phyloP scores from a whole-genome alignment of 495 filamentous ascomycete species.

The Aspergillus saccharolyticus region DNA sequence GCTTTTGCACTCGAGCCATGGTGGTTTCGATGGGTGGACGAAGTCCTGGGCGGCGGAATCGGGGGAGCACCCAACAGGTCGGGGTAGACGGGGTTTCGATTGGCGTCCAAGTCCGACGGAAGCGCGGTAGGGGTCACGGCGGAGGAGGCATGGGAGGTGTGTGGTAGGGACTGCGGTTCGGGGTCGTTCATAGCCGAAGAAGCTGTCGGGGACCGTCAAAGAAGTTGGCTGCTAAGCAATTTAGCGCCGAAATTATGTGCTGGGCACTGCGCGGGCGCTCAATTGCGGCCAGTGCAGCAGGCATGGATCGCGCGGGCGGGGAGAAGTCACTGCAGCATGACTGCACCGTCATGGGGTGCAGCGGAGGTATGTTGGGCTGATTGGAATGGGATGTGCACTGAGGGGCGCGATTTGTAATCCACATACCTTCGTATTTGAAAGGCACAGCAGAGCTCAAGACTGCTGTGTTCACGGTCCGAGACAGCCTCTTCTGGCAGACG shows the following conservation, averaged over 20 bases:
- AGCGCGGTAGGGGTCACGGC: slow-evolving; percentile 23
- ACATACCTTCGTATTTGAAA: slow-evolving; percentile 25
- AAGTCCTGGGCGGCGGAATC: slow-evolving; percentile 42
- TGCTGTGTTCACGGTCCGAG: slow-evolving; percentile 32
- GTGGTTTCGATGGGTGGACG: slow-evolving; percentile 38
- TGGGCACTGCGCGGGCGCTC: not conserved
- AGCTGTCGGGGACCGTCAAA: slow-evolving; percentile 30
- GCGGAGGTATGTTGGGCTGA: slow-evolving; percentile 24
- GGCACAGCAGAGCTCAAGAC: slow-evolving; percentile 28
- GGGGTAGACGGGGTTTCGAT: slow-evolving; percentile 30
- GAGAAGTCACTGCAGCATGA: slow-evolving; percentile 22
- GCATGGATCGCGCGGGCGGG: not conserved
- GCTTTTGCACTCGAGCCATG: slow-evolving; percentile 27
- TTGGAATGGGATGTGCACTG: slow-evolving; percentile 2
- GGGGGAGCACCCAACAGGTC: slow-evolving; percentile 39
- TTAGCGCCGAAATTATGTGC: slow-evolving; percentile 17
- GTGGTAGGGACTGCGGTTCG: slow-evolving; percentile 32
- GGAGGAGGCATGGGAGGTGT: slow-evolving; percentile 31
- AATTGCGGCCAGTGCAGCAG: not conserved
- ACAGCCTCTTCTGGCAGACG: slow-evolving; percentile 27
- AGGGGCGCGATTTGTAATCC: slow-evolving; percentile 6
- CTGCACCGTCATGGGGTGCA: slow-evolving; percentile 38
- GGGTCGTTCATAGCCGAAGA: slow-evolving; percentile 44
- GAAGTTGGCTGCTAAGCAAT: slow-evolving; percentile 27
- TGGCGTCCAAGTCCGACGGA: slow-evolving; percentile 30